Percentiles rank a stretch among this genome's conserved stretches.
These are phyloP conservation scores for Salvia rosmarinus DNA, from an alignment of 257 asterid species.

Conservation along the genomic window DNA sequence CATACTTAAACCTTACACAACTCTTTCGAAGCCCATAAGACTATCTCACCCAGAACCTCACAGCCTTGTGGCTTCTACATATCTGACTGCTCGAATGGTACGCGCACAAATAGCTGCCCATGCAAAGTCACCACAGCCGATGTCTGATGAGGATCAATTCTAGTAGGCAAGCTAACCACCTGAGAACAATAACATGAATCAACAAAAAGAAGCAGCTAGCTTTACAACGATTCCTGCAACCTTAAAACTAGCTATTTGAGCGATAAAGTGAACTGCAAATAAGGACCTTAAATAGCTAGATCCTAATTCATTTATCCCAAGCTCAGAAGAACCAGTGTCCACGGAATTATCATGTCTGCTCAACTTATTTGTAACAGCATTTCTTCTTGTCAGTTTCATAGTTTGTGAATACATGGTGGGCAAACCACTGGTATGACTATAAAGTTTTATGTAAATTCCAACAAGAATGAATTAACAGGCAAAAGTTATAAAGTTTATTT, in stretches of 20 bases:
- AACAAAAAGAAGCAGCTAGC: constrained; percentile 3
- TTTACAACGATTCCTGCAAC: not conserved
- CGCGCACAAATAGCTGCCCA: constrained; percentile 91
- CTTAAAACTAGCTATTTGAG: not conserved
- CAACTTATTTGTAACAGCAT: not conserved
- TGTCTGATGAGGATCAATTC: constrained; percentile 95
- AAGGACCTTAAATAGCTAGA: not conserved
- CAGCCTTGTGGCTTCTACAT: constrained; percentile 30
- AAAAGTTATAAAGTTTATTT: too few relatives aligned
- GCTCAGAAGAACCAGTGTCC: not conserved
- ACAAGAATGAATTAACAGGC: too few relatives aligned
- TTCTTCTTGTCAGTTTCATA: not conserved
- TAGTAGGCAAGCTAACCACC: constrained; percentile 87
- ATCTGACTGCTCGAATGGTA: constrained; percentile 82
- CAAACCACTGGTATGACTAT: too few relatives aligned
- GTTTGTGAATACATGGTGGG: not conserved
- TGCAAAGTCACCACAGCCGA: constrained; percentile 93
- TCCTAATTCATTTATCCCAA: not conserved
- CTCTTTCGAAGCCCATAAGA: not conserved
- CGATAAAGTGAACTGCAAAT: not conserved
- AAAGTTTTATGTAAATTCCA: too few relatives aligned
- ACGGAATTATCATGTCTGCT: not conserved
- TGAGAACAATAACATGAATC: constrained; percentile 41
- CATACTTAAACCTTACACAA: not conserved
- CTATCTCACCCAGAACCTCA: not conserved